Conservation (phyloP, 1,139 yeast genomes). For the Taphrina wiesneri region DNA sequence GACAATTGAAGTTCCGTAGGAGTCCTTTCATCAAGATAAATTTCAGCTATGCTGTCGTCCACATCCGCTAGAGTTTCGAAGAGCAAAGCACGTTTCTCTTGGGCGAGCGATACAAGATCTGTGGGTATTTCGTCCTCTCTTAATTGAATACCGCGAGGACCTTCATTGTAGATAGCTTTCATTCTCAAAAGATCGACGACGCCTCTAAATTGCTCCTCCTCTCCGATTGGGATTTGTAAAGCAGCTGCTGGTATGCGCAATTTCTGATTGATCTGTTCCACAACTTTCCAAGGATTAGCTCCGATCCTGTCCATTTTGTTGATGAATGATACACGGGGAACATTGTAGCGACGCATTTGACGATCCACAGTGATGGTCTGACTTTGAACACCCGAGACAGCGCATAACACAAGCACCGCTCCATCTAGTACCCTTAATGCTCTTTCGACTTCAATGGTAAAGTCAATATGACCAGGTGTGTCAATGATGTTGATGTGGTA, state of each 20-base stretch:
- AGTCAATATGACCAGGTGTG: slow-evolving; percentile 98
- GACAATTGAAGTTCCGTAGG: slow-evolving; percentile 82
- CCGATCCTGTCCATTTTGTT: slow-evolving; percentile 99
- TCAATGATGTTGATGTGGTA: slow-evolving; percentile 93
- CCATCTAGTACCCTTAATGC: slow-evolving; percentile 96
- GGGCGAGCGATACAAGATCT: slow-evolving; percentile 70
- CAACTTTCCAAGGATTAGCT: slow-evolving; percentile 92
- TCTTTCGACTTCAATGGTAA: slow-evolving; percentile 97
- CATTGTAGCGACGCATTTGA: slow-evolving; percentile 97
- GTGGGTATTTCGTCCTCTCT: slow-evolving; percentile 65
- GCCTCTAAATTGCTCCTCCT: slow-evolving; percentile 81
- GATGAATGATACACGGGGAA: slow-evolving; percentile 92
- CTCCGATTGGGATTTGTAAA: slow-evolving; percentile 94
- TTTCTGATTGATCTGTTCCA: slow-evolving; percentile 83
- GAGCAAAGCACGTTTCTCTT: slow-evolving; percentile 76
- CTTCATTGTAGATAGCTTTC: slow-evolving; percentile 85
- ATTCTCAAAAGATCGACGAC: slow-evolving; percentile 87
- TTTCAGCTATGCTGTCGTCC: slow-evolving; percentile 94
- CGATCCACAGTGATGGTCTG: slow-evolving; percentile 98
- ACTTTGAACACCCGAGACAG: slow-evolving; percentile 96
- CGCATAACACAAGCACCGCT: slow-evolving; percentile 96
- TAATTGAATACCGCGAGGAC: slow-evolving; percentile 82
- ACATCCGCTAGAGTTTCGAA: slow-evolving; percentile 96
- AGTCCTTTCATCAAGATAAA: slow-evolving; percentile 83
- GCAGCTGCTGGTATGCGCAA: slow-evolving; percentile 96